Evolutionary conservation across 805 yeast species (phyloP).

Genomic region (Cyberlindnera suaveolens): DNA sequence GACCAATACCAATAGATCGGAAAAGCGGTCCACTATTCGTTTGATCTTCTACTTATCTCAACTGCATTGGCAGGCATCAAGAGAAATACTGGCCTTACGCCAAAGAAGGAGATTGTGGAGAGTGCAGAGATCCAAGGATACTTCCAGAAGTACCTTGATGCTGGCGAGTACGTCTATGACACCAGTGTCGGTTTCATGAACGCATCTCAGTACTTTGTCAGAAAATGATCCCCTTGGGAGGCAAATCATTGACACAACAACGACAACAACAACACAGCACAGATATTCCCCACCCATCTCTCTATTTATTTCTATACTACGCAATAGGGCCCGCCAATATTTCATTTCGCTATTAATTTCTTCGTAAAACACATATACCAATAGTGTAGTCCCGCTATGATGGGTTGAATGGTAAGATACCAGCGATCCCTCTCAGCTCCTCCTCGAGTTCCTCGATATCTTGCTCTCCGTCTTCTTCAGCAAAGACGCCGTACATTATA

Average conservation of each 20-base stretch:
- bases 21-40: slow-evolving; percentile 48
- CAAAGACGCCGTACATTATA: slow-evolving; percentile 7
- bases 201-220: slow-evolving; percentile 66
- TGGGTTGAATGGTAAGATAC: slow-evolving; percentile 21
- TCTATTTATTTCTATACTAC: background rate
- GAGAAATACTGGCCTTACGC: slow-evolving; percentile 63
- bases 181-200: slow-evolving; percentile 62
- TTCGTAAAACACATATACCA: background rate
- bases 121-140: slow-evolving; percentile 40
- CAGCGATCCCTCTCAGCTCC: slow-evolving; percentile 15
- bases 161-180: slow-evolving; percentile 85
- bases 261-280: background rate
- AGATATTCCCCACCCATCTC: background rate
- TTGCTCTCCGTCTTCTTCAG: slow-evolving; percentile 17
- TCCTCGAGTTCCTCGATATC: slow-evolving; percentile 22
- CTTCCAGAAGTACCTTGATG: slow-evolving; percentile 60
- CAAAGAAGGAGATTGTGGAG: slow-evolving; percentile 42
- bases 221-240: slow-evolving; percentile 31
- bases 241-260: background rate
- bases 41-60: slow-evolving; percentile 58
- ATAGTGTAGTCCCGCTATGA: slow-evolving; percentile 6
- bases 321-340: too few relatives aligned
- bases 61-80: slow-evolving; percentile 68
- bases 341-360: background rate
- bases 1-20: slow-evolving; percentile 30